Base-by-base conservation (phyloP, 345 rosid species). In the Populus simonii region DNA sequence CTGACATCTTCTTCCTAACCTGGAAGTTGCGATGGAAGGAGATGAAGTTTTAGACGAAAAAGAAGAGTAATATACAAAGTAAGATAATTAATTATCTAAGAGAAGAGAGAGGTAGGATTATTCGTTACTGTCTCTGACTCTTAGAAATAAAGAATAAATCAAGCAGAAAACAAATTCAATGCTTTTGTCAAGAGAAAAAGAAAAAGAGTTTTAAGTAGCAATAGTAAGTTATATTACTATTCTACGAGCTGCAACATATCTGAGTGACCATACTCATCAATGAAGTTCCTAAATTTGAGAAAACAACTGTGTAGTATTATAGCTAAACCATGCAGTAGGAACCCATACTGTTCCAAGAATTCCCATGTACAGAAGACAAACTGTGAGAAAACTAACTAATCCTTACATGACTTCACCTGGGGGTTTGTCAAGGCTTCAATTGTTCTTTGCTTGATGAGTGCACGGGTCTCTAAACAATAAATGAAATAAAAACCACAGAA, bases 371-470 rank as follows among this genome's bases (percentile, higher is more conserved):
- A 71, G 73, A 36, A 35, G 71, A 73, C 6, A 70, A 51, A 70
- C 39, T 55, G 78, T 80, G 61, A 68, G 23, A 73, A 72, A 86
- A 79, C 61, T 77, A 80, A 77, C 74, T 77, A 76, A 79, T 81
- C 91, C 95, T 92, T 85, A 89, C 89, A 89, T 86, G 89, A 89
- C 91, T 88, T 95, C 94, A 93, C 99, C 98, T 93, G 87, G 87
- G 99, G 97, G 78, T 92, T 83, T 80, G 84, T 90, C 87, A 95
- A 86, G 80, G 94, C 98, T 87, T 89, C 97, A 2, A 83, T 84
- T n/a, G 96, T 95, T 87, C 93, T 92, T 86, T 84, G 87, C 86
- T 78, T 93, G 87, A 95, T 95, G 79, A 87, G 86, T 45, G 80
- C 85, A 22, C 96, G 88, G 70, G 98, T 90, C 67, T 90, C 99